A percentile compares a stretch with the other conserved stretches of the same genome.
These are phyloP conservation scores for Claviceps digitariae DNA, from an alignment of 2,329 filamentous ascomycete species.

Conservation along the genomic window DNA sequence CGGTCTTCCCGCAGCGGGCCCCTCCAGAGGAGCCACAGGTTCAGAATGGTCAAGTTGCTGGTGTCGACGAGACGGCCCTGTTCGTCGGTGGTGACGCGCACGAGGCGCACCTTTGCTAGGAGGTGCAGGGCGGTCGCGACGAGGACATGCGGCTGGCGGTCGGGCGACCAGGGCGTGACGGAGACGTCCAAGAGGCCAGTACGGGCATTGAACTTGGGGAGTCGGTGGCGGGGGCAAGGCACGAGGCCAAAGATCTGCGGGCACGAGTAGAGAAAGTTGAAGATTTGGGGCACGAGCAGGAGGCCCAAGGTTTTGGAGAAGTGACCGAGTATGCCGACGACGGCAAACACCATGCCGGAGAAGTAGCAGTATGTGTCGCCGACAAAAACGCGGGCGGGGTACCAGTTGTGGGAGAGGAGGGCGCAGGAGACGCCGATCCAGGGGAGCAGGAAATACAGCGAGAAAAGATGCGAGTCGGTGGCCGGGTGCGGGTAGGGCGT, in stretches of 20 bases:
- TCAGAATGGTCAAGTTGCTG: conserved; percentile 84
- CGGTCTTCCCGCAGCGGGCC: conserved; percentile 81
- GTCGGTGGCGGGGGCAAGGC: conserved; percentile 81
- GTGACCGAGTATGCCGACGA: conserved; percentile 91
- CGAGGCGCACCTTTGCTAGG: conserved; percentile 52
- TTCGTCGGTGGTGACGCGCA: conserved; percentile 54
- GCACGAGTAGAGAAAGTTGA: conserved; percentile 90
- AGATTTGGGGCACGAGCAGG: conserved; percentile 82
- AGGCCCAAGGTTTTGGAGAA: conserved; percentile 95
- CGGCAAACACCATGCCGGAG: conserved; percentile 96
- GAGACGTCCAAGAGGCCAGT: conserved; percentile 80
- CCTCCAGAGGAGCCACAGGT: conserved; percentile 92
- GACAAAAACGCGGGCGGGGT: conserved; percentile 86
- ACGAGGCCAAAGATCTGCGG: conserved; percentile 85
- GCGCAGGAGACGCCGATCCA: conserved; percentile 88
- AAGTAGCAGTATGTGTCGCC: conserved; percentile 99
- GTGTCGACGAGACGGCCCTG: conserved; percentile 62
- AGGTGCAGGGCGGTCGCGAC: conserved; percentile 53
- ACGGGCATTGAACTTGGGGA: conserved; percentile 76
- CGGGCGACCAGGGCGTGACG: conserved; percentile 57
- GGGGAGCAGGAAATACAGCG: conserved; percentile 83
- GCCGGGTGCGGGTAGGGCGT: conserved; percentile 81
- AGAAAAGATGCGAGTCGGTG: conserved; percentile 91
- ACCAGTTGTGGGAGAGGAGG: conserved; percentile 87
- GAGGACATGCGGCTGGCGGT: conserved; percentile 52